Percentiles rank a stretch among this genome's conserved stretches.
phyloP scores from a whole-genome alignment of 208 protist species.

The Porcisia deanei region DNA sequence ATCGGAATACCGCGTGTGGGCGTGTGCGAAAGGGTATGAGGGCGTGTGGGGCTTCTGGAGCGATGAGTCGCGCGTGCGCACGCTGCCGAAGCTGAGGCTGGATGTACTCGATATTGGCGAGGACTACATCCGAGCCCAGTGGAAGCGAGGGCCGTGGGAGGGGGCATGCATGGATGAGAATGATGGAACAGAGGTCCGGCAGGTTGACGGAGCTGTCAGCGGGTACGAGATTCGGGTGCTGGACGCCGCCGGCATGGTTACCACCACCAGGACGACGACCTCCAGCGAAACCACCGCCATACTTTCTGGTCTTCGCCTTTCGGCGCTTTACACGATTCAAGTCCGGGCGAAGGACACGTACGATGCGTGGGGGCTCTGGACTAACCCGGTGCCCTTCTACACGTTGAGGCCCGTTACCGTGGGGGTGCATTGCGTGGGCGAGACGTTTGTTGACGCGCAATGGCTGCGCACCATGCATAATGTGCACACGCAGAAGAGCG shows the following conservation, averaged over 20 bases:
- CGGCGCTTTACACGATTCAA: slow-evolving; percentile 81
- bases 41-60: slow-evolving; percentile 93
- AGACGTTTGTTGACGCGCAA: slow-evolving; percentile 82
- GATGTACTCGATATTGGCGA: slow-evolving; percentile 81
- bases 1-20: slow-evolving; percentile 90
- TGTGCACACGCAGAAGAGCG: background rate
- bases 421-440: slow-evolving; percentile 60
- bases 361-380: slow-evolving; percentile 92
- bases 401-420: slow-evolving; percentile 78
- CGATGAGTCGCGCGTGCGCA: slow-evolving; percentile 88
- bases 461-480: slow-evolving; percentile 63
- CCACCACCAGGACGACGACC: slow-evolving; percentile 52
- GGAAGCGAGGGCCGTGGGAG: slow-evolving; percentile 76
- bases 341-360: slow-evolving; percentile 92
- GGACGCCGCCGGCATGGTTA: slow-evolving; percentile 51
- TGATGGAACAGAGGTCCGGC: slow-evolving; percentile 50
- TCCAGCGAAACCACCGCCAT: slow-evolving; percentile 69
- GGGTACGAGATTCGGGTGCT: slow-evolving; percentile 88
- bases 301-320: slow-evolving; percentile 63
- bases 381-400: slow-evolving; percentile 70
- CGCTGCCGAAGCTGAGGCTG: slow-evolving; percentile 86
- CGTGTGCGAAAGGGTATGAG: slow-evolving; percentile 83
- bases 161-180: slow-evolving; percentile 34
- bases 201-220: slow-evolving; percentile 86
- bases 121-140: slow-evolving; percentile 88